Evolutionary conservation across 1,284 basidiomycete species (phyloP).

Genomic region (Moesziomyces antarcticus): DNA sequence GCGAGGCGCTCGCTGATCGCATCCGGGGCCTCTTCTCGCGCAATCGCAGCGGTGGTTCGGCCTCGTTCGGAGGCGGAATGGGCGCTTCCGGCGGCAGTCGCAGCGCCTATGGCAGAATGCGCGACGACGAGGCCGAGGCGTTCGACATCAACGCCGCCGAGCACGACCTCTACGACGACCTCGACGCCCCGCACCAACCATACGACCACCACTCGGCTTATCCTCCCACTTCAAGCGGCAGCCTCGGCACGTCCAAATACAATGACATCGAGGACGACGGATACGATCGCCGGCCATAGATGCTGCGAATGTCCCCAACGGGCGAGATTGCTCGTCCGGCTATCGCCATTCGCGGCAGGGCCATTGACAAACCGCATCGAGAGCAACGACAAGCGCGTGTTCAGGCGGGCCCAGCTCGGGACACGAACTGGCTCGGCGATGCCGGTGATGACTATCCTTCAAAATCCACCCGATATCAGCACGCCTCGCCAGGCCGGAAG

Average conservation of each 20-base stretch:
- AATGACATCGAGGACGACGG: slow-evolving; percentile 23
- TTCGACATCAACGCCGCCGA: slow-evolving; percentile 49
- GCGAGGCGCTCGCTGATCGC: slow-evolving; percentile 22
- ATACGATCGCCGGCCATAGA: slow-evolving; percentile 26
- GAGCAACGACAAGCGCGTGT: no score
- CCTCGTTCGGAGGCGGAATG: slow-evolving; percentile 1
- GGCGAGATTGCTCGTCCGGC: no score
- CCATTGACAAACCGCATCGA: no score
- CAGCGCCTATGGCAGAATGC: slow-evolving; percentile 40
- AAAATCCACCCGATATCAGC: no score
- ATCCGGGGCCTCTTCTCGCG: slow-evolving; percentile 28
- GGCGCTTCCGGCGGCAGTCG: slow-evolving; percentile 20
- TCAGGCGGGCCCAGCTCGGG: no score
- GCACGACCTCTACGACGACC: slow-evolving; percentile 42
- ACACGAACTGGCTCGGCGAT: no score
- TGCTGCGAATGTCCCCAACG: background rate
- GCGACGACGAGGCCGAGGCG: slow-evolving; percentile 45
- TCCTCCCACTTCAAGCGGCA: slow-evolving; percentile 21
- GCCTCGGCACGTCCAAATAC: slow-evolving; percentile 11
- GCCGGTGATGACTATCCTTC: no score
- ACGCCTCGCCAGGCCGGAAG: no score
- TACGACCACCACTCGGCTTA: slow-evolving; percentile 33
- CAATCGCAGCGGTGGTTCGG: slow-evolving; percentile 6
- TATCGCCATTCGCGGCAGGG: no score
- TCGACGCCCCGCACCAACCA: slow-evolving; percentile 31